Conservation (phyloP, 192 early-diverging fungal species). For the Diversispora epigaea region DNA sequence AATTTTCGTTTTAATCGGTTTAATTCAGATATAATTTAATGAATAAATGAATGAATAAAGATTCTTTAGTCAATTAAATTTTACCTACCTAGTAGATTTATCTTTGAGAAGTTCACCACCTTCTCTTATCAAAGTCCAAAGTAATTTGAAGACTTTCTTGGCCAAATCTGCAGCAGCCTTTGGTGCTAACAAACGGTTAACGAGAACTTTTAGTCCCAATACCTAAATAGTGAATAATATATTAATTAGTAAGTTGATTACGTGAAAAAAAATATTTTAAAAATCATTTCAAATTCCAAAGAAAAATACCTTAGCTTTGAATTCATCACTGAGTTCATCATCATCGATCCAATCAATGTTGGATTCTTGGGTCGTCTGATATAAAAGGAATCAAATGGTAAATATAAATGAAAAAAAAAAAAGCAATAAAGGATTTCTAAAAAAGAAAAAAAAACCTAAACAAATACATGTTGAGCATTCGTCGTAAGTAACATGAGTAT, state of each 20-base stretch:
- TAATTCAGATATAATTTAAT: no score
- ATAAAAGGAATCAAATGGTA: neutral
- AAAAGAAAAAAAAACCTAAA: neutral
- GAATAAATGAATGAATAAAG: no score
- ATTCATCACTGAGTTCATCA: constrained; percentile 55
- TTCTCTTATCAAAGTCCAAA: constrained; percentile 59
- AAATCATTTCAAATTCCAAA: neutral
- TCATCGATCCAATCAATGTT: constrained; percentile 68
- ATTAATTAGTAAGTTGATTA: neutral
- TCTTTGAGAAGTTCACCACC: constrained; percentile 66
- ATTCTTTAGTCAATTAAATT: no score
- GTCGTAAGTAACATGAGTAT: constrained; percentile 61
- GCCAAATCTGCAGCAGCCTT: constrained; percentile 43
- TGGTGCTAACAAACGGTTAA: constrained; percentile 60
- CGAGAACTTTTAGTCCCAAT: constrained; percentile 63
- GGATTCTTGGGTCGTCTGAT: constrained; percentile 21
- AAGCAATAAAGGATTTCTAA: no score
- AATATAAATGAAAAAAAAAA: no score
- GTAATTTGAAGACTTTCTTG: constrained; percentile 57
- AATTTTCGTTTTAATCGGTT: no score
- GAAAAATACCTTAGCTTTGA: constrained; percentile 52
- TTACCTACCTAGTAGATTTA: constrained; percentile 43
- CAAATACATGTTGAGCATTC: constrained; percentile 40
- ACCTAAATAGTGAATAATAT: constrained; percentile 47
- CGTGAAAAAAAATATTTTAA: no score